These are phyloP conservation scores for Epichloe baconii DNA, from an alignment of 2,329 filamentous ascomycete species.

Conservation along the genomic window DNA sequence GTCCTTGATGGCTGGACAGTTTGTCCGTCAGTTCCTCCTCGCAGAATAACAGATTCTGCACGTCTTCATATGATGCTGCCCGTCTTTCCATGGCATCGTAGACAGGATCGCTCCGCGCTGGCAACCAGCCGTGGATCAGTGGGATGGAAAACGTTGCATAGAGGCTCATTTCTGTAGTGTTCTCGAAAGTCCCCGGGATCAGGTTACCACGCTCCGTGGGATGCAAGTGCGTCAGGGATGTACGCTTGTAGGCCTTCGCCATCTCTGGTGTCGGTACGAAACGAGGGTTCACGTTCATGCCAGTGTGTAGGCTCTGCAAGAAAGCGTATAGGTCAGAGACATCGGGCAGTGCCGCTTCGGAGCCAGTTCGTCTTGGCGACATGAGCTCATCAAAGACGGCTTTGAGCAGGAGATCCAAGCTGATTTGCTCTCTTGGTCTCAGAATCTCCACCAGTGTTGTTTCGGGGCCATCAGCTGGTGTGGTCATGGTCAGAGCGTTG, in stretches of 20 bases:
- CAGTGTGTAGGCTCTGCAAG: constrained; percentile 76
- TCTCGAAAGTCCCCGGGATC: constrained; percentile 65
- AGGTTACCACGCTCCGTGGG: constrained; percentile 33
- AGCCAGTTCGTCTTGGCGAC: constrained; percentile 53
- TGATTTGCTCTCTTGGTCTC: constrained; percentile 72
- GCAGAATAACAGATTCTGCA: constrained; percentile 74
- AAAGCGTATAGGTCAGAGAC: constrained; percentile 81
- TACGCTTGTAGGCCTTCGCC: constrained; percentile 34
- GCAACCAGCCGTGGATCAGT: constrained; percentile 86
- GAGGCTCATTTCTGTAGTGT: constrained; percentile 76
- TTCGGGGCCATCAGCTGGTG: constrained; percentile 45
- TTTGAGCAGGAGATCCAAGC: constrained; percentile 70
- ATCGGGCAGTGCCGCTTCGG: constrained; percentile 60
- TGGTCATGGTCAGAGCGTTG: constrained; percentile 79
- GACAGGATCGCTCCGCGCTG: constrained; percentile 50
- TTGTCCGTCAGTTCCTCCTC: constrained; percentile 83
- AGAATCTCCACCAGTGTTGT: constrained; percentile 69
- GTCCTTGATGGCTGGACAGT: constrained; percentile 35
- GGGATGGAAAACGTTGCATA: constrained; percentile 85
- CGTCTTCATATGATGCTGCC: constrained; percentile 80
- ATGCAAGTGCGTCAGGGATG: constrained; percentile 38
- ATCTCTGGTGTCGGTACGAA: constrained; percentile 52
- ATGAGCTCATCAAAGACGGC: constrained; percentile 90
- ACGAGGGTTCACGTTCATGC: constrained; percentile 95
- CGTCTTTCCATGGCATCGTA: constrained; percentile 59